Evolutionary conservation across 345 rosid genomes (phyloP).

Genomic region (Lepidium sativum): DNA sequence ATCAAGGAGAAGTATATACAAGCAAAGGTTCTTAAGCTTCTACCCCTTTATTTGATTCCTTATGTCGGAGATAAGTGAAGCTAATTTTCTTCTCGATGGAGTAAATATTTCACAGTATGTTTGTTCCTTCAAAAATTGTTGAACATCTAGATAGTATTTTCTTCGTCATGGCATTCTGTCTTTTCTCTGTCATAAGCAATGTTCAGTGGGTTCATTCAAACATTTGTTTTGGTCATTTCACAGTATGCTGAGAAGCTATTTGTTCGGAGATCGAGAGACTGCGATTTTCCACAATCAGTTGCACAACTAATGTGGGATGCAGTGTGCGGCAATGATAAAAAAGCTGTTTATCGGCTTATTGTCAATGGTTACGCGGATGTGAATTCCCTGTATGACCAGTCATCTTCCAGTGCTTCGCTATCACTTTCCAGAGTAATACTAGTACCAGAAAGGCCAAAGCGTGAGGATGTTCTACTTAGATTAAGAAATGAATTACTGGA

Average conservation of each 20-base stretch:
- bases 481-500: conserved; percentile 55
- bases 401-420: conserved; percentile 52
- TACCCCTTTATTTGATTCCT: conserved; percentile 4
- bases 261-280: conserved; percentile 67
- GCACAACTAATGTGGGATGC: conserved; percentile 84
- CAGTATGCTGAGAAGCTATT: conserved; percentile 95
- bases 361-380: conserved; percentile 72
- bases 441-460: conserved; percentile 59
- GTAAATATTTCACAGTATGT: conserved; percentile 9
- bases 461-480: conserved; percentile 45
- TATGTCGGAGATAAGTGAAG: neutral
- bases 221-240: neutral
- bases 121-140: neutral
- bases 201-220: neutral
- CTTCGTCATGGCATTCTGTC: neutral
- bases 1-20: conserved; percentile 96
- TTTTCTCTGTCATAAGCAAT: neutral
- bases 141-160: neutral
- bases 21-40: conserved; percentile 62
- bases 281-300: conserved; percentile 39
- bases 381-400: conserved; percentile 53
- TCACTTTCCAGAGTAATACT: conserved; percentile 85
- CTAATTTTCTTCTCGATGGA: neutral
- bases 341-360: conserved; percentile 76
- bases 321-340: conserved; percentile 81